Percentiles rank a stretch among this genome's conserved stretches.
Conservation (phyloP, 306 rosid genomes). For the Prunus armeniaca region DNA sequence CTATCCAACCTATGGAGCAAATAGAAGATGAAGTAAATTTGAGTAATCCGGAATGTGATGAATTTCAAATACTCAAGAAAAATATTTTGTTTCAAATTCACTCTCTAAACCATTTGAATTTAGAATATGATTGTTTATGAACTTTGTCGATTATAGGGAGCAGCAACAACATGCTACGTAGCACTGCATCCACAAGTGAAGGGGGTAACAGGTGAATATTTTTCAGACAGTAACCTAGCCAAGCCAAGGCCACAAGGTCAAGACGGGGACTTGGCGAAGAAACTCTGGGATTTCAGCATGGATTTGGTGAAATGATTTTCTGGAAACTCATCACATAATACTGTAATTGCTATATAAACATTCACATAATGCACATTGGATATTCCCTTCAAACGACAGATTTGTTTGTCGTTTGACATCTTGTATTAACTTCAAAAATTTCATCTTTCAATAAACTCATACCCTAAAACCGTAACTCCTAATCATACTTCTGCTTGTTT, state of each 20-base stretch:
- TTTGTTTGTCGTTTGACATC: no score
- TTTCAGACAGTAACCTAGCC: slow-evolving; percentile 48
- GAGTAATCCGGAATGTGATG: neutral
- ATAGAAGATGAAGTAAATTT: neutral
- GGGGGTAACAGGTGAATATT: slow-evolving; percentile 65
- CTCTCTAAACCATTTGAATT: neutral
- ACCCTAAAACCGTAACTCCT: no score
- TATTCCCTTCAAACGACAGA: no score
- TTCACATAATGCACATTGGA: no score
- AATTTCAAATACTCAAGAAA: neutral
- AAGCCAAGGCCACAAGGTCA: slow-evolving; percentile 44
- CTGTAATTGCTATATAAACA: no score
- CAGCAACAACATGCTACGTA: slow-evolving; percentile 83
- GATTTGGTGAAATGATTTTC: slow-evolving; percentile 10
- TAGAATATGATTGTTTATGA: slow-evolving; percentile 1
- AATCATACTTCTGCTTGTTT: no score
- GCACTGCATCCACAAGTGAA: slow-evolving; percentile 67
- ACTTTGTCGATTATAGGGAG: slow-evolving; percentile 51
- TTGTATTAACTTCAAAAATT: no score
- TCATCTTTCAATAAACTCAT: no score
- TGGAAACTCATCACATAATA: neutral
- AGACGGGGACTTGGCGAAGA: slow-evolving; percentile 60
- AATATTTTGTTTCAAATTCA: neutral
- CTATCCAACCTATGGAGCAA: neutral
- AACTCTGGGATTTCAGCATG: slow-evolving; percentile 76